Conservation (phyloP, 805 yeast species). For the Candida maris region DNA sequence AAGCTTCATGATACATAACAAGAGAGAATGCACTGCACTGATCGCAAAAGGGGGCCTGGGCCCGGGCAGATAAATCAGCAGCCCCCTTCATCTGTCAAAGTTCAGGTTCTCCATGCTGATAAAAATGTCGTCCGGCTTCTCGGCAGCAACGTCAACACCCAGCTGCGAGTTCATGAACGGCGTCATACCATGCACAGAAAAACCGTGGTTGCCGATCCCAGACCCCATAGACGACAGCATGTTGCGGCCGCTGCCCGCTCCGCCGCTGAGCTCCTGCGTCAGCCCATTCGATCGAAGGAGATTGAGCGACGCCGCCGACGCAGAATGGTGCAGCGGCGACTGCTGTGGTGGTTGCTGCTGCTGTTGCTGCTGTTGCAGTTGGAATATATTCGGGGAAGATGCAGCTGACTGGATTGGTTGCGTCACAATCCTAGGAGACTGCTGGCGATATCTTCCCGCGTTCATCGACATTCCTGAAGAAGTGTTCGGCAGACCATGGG, state of each 20-base stretch:
- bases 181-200: slow-evolving; percentile 3
- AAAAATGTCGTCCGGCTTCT: slow-evolving; percentile 25
- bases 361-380: slow-evolving; percentile 17
- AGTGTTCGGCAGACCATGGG: slow-evolving; percentile 27
- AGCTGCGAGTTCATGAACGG: slow-evolving; percentile 26
- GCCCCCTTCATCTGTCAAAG: slow-evolving; percentile 21
- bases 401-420: slow-evolving; percentile 19
- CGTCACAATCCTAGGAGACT: slow-evolving; percentile 31
- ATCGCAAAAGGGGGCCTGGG: no score
- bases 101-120: slow-evolving; percentile 27
- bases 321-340: slow-evolving; percentile 26
- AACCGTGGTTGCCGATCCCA: slow-evolving; percentile 10
- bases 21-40: background rate
- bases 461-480: slow-evolving; percentile 26
- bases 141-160: slow-evolving; percentile 24
- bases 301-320: slow-evolving; percentile 30
- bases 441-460: slow-evolving; percentile 33
- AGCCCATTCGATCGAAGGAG: slow-evolving; percentile 24
- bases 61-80: background rate
- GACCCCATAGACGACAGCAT: slow-evolving; percentile 15
- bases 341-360: slow-evolving; percentile 18
- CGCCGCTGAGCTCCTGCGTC: slow-evolving; percentile 14
- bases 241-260: slow-evolving; percentile 11
- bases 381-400: slow-evolving; percentile 18
- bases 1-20: slow-evolving; percentile 12